Evolutionary conservation across 495 filamentous ascomycete genomes (phyloP), one percentile per base, ranked within the genome.

Genomic region (Penicillium samsonianum): DNA sequence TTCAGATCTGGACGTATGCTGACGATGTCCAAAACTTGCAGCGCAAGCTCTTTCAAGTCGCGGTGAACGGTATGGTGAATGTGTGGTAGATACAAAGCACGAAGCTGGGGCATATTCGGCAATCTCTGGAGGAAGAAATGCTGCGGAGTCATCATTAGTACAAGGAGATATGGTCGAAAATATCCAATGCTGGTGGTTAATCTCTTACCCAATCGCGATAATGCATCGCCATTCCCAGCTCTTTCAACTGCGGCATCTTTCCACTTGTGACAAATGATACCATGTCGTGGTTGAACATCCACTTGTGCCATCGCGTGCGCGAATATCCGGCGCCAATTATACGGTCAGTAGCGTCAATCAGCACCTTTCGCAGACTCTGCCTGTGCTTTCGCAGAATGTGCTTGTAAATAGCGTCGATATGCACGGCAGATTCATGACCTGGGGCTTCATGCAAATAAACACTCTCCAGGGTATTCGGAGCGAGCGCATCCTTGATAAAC

Each of bases 121-220:
- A 98, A 82, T 50, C 87, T 80, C 62, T 91, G 91, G 5, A 98
- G 81, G 78, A 98, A 91, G 59, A 82, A 87, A 76, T 98, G 93
- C 92, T 96, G 58, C 54, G 46, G 40, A 44, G n/a, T 50, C 20
- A 33, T 43, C 5, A 33, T 37, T 50, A 42, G 55, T 17, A 17
- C 2, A 38, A 19, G 16, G 1, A n/a, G n/a, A 19, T 30, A 17
- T 31, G 10, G 10, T 12, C 11, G n/a, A 1, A 20, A 17, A 33
- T 20, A 31, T 20, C n/a, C 17, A 12, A 30, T 19, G 19, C 3
- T 2, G 6, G 11, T 3, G 43, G 2, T 38, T 7, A 19, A 30
- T 55, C 30, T 41, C 84, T 75, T 81, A 95, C 91, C 91, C 92
- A 98, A 64, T 96, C 90, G 57, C 82, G 87, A 69, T 87, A 91